Percentiles rank a stretch among this genome's conserved stretches.
phyloP scores from a whole-genome alignment of 2,329 filamentous ascomycete species.

The Zymoseptoria brevis region DNA sequence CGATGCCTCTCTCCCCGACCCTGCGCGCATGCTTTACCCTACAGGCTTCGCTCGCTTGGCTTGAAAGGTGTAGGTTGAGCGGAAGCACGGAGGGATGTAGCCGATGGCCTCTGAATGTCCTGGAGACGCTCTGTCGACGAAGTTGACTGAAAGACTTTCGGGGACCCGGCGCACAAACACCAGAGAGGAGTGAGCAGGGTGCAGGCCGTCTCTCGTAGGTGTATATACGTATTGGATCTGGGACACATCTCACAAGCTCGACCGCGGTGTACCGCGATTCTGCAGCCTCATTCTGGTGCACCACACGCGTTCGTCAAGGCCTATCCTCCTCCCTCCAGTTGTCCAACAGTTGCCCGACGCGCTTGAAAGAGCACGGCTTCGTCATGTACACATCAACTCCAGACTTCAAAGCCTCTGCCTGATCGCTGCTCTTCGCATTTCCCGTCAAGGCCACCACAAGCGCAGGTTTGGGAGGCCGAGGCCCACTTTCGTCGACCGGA shows the following conservation, averaged over 20 bases:
- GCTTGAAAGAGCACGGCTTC: conserved; percentile 28
- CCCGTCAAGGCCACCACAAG: conserved; percentile 28
- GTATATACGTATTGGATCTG: background rate
- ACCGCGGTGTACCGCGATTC: background rate
- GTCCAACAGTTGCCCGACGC: conserved; percentile 14
- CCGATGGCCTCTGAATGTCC: no score
- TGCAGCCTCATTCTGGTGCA: background rate
- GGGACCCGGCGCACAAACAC: no score
- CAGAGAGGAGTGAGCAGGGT: background rate
- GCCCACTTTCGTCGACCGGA: background rate
- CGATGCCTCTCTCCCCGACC: no score
- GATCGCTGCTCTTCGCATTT: conserved; percentile 21
- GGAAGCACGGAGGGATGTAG: no score
- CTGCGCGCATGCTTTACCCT: no score
- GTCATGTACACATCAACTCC: conserved; percentile 28
- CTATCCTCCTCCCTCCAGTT: conserved; percentile 9
- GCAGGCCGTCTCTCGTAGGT: background rate
- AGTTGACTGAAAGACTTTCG: no score
- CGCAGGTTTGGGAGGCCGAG: conserved; percentile 2
- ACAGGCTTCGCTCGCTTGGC: no score
- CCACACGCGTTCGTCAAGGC: background rate
- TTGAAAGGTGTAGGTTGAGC: no score
- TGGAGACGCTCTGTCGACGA: no score
- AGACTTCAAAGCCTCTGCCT: conserved; percentile 21
- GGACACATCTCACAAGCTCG: background rate